Conservation (phyloP, 306 rosid species). For the Quercus robur region DNA sequence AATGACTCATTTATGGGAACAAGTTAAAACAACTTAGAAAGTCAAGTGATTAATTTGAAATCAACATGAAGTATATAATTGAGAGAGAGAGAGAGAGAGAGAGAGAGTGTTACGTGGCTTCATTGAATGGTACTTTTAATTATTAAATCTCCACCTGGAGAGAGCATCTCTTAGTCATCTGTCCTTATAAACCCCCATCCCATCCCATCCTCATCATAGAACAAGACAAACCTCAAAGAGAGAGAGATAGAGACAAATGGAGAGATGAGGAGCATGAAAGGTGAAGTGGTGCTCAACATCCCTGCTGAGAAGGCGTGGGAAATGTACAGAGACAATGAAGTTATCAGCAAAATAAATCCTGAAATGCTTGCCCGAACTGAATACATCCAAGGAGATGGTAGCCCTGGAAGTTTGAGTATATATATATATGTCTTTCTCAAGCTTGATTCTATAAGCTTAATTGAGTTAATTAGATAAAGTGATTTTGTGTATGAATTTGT, state of each 20-base stretch:
- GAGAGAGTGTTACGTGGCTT: not conserved
- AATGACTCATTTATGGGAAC: too few species aligned
- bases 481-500: too few species aligned
- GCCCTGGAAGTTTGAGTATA: slow-evolving; percentile 35
- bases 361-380: slow-evolving; percentile 37
- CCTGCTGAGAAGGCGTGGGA: slow-evolving; percentile 43
- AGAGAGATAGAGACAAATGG: not conserved
- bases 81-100: not conserved
- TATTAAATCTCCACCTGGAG: not conserved
- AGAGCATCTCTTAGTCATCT: not conserved
- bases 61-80: too few species aligned
- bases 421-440: not conserved
- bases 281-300: slow-evolving; percentile 34
- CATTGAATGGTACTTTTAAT: not conserved
- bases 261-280: slow-evolving; percentile 33
- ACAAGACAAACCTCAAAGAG: too few species aligned
- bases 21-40: too few species aligned
- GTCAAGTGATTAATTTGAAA: too few species aligned
- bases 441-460: not conserved
- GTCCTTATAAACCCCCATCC: slow-evolving; percentile 3
- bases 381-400: slow-evolving; percentile 40
- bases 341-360: slow-evolving; percentile 34
- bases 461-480: too few species aligned
- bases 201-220: not conserved
- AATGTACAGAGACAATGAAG: slow-evolving; percentile 39